Conservation (phyloP, 495 filamentous ascomycete species). For the Penicillium tannophilum region DNA sequence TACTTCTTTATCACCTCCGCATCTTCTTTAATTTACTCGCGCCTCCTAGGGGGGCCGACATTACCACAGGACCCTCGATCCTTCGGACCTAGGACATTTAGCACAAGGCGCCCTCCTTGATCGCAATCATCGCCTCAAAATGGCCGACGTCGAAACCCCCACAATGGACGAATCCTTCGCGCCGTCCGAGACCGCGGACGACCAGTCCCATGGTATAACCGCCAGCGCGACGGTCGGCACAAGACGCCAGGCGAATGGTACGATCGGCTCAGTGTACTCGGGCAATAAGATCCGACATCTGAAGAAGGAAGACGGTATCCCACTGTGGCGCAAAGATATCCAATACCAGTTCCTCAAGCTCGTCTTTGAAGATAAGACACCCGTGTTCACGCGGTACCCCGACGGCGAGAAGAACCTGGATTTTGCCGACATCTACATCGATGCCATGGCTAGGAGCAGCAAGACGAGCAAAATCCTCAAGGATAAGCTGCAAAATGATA, state of each 20-base stretch:
- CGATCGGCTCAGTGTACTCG: constrained; percentile 69
- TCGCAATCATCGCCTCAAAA: constrained; percentile 21
- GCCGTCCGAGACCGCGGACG: constrained; percentile 44
- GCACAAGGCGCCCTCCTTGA: constrained; percentile 6
- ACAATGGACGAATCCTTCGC: constrained; percentile 51
- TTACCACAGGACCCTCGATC: constrained; percentile 16
- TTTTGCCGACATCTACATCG: constrained; percentile 96
- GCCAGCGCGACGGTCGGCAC: constrained; percentile 59
- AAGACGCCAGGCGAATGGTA: constrained; percentile 65
- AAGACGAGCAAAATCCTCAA: constrained; percentile 98
- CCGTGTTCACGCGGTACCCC: constrained; percentile 85
- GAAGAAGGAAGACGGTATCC: constrained; percentile 97
- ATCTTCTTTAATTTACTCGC: constrained; percentile 20
- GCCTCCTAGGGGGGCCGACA: constrained; percentile 26
- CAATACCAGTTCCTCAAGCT: constrained; percentile 92
- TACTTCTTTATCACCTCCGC: neutral
- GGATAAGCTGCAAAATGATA: constrained; percentile 93
- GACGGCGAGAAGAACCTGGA: constrained; percentile 71
- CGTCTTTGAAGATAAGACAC: constrained; percentile 83
- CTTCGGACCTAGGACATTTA: constrained; percentile 1
- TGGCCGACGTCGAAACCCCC: constrained; percentile 45
- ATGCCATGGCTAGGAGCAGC: constrained; percentile 97
- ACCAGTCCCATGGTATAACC: constrained; percentile 52
- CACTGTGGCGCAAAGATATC: constrained; percentile 95
- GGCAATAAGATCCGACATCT: constrained; percentile 95